These are phyloP conservation scores for Trematosphaeria pertusa DNA, from an alignment of 2,329 filamentous ascomycete genomes.

Conservation along the genomic window DNA sequence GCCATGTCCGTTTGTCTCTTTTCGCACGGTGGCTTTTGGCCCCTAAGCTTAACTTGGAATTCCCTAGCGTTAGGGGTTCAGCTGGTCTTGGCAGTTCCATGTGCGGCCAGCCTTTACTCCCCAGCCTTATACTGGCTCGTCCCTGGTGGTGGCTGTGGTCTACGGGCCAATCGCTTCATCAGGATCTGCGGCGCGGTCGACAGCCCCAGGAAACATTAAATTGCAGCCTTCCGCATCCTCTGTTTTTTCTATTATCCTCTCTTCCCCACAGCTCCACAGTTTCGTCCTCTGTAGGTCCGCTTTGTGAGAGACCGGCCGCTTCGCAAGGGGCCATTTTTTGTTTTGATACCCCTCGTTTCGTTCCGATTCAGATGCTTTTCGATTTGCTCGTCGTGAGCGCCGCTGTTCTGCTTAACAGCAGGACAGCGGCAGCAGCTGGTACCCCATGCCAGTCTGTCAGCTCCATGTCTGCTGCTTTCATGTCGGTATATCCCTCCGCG, in stretches of 20 bases:
- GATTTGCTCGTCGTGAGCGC: conserved; percentile 20
- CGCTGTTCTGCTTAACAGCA: conserved; percentile 23
- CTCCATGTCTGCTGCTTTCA: conserved; percentile 23
- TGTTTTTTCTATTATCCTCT: not conserved
- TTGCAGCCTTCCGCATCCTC: conserved; percentile 13
- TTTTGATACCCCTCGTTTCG: too few species aligned
- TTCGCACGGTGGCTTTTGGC: not conserved
- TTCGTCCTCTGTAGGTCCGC: too few species aligned
- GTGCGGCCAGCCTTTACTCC: not conserved
- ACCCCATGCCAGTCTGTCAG: conserved; percentile 23
- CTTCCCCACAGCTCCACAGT: too few species aligned
- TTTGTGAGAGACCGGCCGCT: not conserved
- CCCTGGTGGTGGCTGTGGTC: conserved; percentile 18
- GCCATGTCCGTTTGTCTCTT: too few species aligned
- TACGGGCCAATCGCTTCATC: conserved; percentile 10
- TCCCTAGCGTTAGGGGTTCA: conserved; percentile 4
- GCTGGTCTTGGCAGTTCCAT: conserved; percentile 16
- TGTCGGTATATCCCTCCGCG: conserved; percentile 16
- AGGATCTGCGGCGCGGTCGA: conserved; percentile 1
- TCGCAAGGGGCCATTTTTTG: too few species aligned
- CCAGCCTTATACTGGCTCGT: conserved; percentile 10
- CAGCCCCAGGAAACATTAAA: conserved; percentile 10
- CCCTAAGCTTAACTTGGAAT: not conserved
- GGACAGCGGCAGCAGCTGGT: conserved; percentile 16
- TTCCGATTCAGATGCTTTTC: conserved; percentile 19